Conservation (phyloP, 2,329 filamentous ascomycete species). For the Botrytis hyacinthi region DNA sequence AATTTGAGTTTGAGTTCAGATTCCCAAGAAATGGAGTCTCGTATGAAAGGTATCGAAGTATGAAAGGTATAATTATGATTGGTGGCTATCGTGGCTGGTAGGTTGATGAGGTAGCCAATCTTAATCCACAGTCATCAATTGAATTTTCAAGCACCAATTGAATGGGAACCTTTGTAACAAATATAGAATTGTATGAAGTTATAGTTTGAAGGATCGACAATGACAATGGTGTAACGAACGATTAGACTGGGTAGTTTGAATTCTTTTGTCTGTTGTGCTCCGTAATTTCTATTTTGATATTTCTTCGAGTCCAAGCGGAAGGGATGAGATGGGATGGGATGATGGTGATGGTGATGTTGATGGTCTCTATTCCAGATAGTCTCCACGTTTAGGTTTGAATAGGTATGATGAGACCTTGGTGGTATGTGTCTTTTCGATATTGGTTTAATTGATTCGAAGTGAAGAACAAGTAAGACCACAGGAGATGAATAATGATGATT, state of each 20-base stretch:
- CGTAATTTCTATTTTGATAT: background rate
- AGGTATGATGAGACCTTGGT: background rate
- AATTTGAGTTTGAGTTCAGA: background rate
- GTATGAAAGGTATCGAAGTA: background rate
- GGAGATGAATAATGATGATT: background rate
- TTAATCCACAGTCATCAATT: background rate
- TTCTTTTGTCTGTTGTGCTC: background rate
- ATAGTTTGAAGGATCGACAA: slow-evolving; percentile 7
- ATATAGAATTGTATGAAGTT: background rate
- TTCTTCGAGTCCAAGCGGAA: slow-evolving; percentile 1
- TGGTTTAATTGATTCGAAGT: background rate
- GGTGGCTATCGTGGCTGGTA: background rate
- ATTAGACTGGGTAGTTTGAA: background rate
- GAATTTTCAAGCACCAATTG: background rate
- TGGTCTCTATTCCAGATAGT: background rate
- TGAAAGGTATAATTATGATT: background rate
- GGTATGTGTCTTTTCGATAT: background rate
- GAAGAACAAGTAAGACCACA: background rate
- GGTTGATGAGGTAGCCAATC: background rate
- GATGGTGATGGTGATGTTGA: background rate
- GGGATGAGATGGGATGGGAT: background rate
- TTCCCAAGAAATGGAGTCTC: background rate
- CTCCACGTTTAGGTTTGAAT: background rate
- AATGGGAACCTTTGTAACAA: background rate
- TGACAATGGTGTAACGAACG: background rate